Conservation (phyloP, 2,329 filamentous ascomycete species). For the Diaporthe eres region DNA sequence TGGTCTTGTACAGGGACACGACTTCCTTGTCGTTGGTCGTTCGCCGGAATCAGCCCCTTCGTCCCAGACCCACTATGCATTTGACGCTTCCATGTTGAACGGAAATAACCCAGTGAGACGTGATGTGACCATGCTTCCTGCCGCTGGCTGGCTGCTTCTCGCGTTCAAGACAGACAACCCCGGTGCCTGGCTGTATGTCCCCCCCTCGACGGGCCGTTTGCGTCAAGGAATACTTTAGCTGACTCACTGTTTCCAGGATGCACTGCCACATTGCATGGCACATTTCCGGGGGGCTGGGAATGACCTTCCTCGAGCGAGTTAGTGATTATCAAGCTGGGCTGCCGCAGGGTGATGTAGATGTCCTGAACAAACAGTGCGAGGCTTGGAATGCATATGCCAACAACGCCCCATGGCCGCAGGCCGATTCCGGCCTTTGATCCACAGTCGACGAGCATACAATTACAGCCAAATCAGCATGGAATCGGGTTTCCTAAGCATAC, state of each 20-base stretch:
- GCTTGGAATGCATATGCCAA: constrained; percentile 37
- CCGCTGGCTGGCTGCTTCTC: constrained; percentile 60
- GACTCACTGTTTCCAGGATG: constrained; percentile 9
- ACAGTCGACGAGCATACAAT: not conserved
- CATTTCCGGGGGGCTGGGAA: constrained; percentile 35
- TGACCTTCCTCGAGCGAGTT: constrained; percentile 37
- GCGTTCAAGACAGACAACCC: constrained; percentile 65
- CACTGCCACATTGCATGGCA: constrained; percentile 43
- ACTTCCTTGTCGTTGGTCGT: constrained; percentile 49
- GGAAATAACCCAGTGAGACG: constrained; percentile 60
- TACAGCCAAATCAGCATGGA: not conserved
- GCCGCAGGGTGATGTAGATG: constrained; percentile 27
- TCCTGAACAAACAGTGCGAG: constrained; percentile 33
- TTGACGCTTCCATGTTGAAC: constrained; percentile 50
- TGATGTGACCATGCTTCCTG: constrained; percentile 61
- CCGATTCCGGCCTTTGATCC: constrained; percentile 38
- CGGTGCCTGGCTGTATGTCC: constrained; percentile 56
- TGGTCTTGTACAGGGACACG: constrained; percentile 45
- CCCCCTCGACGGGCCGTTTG: not conserved
- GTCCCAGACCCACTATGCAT: constrained; percentile 40
- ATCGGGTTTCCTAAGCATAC: not conserved
- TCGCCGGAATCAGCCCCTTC: constrained; percentile 43
- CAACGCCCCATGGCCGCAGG: constrained; percentile 28
- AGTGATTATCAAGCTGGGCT: constrained; percentile 32
- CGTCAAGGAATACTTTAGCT: not conserved